Conservation (phyloP, 192 early-diverging fungal species). For the Globomyces pollinis-pini region DNA sequence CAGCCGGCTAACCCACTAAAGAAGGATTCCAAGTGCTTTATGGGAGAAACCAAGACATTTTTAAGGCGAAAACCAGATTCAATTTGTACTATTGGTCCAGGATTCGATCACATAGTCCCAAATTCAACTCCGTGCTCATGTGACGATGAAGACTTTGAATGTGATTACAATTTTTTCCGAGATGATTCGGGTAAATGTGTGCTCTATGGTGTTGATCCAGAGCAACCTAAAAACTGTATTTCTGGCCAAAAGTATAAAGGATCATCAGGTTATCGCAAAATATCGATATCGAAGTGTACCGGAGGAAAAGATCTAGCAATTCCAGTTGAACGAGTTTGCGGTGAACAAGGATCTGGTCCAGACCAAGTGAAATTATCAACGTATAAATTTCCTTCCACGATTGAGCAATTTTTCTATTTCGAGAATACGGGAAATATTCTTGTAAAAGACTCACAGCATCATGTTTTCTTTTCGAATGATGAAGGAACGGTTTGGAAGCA, state of each 20-base stretch:
- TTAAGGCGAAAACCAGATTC: slow-evolving; percentile 67
- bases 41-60: slow-evolving; percentile 56
- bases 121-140: slow-evolving; percentile 62
- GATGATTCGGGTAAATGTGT: slow-evolving; percentile 58
- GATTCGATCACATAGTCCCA: slow-evolving; percentile 47
- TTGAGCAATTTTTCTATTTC: slow-evolving; percentile 40
- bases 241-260: slow-evolving; percentile 60
- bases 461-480: slow-evolving; percentile 17
- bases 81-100: slow-evolving; percentile 60
- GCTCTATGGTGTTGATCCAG: slow-evolving; percentile 63
- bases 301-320: slow-evolving; percentile 61
- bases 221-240: slow-evolving; percentile 64
- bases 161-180: slow-evolving; percentile 76
- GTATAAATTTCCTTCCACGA: slow-evolving; percentile 6
- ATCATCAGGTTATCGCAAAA: slow-evolving; percentile 75
- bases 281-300: slow-evolving; percentile 63
- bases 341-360: slow-evolving; percentile 18
- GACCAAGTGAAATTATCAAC: slow-evolving; percentile 15
- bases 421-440: slow-evolving; percentile 24
- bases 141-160: slow-evolving; percentile 75
- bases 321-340: slow-evolving; percentile 64
- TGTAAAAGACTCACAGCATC: slow-evolving; percentile 9
- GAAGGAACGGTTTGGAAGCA: slow-evolving; percentile 25
- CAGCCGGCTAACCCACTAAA: slow-evolving; percentile 34
- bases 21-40: slow-evolving; percentile 48